Evolutionary conservation across 768 basidiomycete genomes (phyloP).

Genomic region (Termitomyces sp.): DNA sequence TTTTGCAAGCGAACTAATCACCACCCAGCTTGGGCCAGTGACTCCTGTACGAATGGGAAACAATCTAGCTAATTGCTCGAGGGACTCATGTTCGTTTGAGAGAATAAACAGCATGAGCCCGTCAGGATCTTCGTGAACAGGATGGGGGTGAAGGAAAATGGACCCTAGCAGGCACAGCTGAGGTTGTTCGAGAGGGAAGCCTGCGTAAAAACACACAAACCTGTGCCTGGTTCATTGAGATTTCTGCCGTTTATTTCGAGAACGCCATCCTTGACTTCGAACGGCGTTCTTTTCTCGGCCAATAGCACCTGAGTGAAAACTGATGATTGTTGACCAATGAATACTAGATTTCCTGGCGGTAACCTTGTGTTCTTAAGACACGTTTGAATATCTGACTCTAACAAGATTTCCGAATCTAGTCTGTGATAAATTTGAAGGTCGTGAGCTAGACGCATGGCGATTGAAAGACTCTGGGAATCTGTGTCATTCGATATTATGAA

Average conservation of each 20-base stretch:
- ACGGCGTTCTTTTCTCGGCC: slow-evolving; percentile 23
- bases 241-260: slow-evolving; percentile 20
- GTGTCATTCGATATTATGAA: slow-evolving; percentile 45
- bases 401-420: slow-evolving; percentile 58
- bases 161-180: slow-evolving; percentile 28
- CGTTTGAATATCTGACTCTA: slow-evolving; percentile 29
- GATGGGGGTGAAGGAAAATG: slow-evolving; percentile 67
- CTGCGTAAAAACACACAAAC: slow-evolving; percentile 14
- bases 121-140: slow-evolving; percentile 19
- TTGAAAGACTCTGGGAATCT: slow-evolving; percentile 31
- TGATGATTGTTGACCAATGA: slow-evolving; percentile 42
- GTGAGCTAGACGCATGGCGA: slow-evolving; percentile 64
- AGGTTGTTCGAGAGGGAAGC: background rate
- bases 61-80: slow-evolving; percentile 66
- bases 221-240: slow-evolving; percentile 23
- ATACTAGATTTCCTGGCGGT: slow-evolving; percentile 46
- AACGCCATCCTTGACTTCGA: slow-evolving; percentile 20
- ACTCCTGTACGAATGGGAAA: slow-evolving; percentile 85
- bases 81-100: slow-evolving; percentile 45
- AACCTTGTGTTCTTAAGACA: slow-evolving; percentile 18
- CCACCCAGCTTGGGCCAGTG: slow-evolving; percentile 71
- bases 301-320: slow-evolving; percentile 28
- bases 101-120: slow-evolving; percentile 48
- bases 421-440: slow-evolving; percentile 62
- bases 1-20: slow-evolving; percentile 50